Evolutionary conservation across 306 rosid genomes (phyloP).

Genomic region (Rubus parviflorus): DNA sequence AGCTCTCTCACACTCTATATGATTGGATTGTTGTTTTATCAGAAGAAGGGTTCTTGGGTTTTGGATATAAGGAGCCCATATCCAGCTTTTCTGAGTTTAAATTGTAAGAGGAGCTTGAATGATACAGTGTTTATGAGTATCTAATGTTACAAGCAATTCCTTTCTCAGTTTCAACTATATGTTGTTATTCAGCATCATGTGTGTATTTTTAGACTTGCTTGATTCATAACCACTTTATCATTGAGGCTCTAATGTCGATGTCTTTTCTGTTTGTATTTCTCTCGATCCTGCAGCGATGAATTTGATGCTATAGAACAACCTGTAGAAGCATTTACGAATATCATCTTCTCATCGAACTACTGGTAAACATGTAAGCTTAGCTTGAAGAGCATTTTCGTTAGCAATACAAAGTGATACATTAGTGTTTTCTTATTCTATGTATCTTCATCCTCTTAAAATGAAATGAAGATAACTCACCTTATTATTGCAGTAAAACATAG

Average conservation of each 20-base stretch:
- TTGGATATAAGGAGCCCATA: conserved; percentile 66
- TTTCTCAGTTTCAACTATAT: neutral
- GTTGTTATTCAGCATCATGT: neutral
- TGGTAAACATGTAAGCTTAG: conserved; percentile 43
- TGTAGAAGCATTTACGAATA: conserved; percentile 65
- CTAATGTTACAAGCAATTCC: neutral
- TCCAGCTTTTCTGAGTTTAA: conserved; percentile 61
- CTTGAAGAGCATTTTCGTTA: neutral
- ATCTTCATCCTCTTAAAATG: neutral
- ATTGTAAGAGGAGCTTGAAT: conserved; percentile 54
- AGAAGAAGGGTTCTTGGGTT: conserved; percentile 71
- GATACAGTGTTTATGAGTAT: conserved; percentile 33
- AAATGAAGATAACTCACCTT: neutral
- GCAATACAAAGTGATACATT: neutral
- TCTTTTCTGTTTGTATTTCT: neutral
- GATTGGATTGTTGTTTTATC: too few relatives aligned
- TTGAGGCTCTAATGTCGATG: neutral
- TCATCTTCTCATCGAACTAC: conserved; percentile 98
- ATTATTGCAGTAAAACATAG: neutral
- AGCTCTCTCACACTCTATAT: neutral
- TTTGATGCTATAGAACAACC: conserved; percentile 65
- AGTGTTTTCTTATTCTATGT: neutral
- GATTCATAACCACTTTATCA: neutral
- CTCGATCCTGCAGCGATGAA: conserved; percentile 55
- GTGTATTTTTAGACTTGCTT: neutral